Conservation (phyloP, 768 basidiomycete species). For the Pleurotus tuber-regium region DNA sequence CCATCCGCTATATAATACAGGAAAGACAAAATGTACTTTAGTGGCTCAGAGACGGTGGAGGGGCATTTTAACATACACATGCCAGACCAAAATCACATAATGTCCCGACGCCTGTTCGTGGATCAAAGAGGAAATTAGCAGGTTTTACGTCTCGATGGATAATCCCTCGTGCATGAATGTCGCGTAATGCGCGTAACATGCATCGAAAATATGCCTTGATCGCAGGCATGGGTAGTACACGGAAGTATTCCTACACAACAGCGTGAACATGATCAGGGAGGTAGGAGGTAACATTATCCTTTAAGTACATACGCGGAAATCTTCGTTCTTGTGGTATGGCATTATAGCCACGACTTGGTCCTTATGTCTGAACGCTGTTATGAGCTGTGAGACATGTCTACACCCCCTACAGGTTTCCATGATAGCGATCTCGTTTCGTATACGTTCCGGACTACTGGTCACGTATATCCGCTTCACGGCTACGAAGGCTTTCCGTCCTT, state of each 20-base stretch:
- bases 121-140: conserved; percentile 95
- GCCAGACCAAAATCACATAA: conserved; percentile 96
- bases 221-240: conserved; percentile 64
- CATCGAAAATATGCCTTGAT: conserved; percentile 88
- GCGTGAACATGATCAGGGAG: neutral
- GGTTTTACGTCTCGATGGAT: conserved; percentile 98
- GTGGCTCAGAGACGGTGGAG: too few species aligned
- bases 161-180: conserved; percentile 82
- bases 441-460: conserved; percentile 89
- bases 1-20: conserved; percentile 47
- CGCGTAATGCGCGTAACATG: conserved; percentile 85
- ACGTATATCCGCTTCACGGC: conserved; percentile 97
- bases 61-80: conserved; percentile 77
- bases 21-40: too few species aligned
- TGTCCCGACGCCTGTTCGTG: conserved; percentile 76
- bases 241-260: conserved; percentile 68
- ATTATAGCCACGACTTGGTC: conserved; percentile 95
- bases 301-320: conserved; percentile 75
- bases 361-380: conserved; percentile 86
- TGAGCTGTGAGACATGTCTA: conserved; percentile 87
- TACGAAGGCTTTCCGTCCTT: conserved; percentile 66
- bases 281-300: neutral
- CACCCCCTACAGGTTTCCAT: conserved; percentile 84
- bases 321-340: conserved; percentile 90
- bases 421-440: conserved; percentile 90